phyloP scores from a whole-genome alignment of 148 eudicot species.

The Drosera capensis region DNA sequence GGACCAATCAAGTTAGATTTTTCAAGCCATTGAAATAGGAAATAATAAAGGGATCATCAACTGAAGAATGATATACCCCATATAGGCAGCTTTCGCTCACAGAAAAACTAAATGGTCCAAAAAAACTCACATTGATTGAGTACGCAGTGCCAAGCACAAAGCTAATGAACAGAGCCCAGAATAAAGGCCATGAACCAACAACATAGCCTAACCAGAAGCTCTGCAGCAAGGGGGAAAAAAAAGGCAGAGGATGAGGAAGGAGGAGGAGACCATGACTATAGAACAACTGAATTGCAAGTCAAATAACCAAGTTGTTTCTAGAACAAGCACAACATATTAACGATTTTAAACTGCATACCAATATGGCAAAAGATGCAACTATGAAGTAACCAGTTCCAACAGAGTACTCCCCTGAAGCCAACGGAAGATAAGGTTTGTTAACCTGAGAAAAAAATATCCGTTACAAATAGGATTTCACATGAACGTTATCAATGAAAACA shows the following conservation, averaged over 20 bases:
- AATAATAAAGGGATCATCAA: background rate
- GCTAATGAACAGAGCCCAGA: slow-evolving; percentile 89
- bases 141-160: slow-evolving; percentile 93
- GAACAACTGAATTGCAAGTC: background rate
- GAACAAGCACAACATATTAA: no score
- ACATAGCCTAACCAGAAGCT: slow-evolving; percentile 75
- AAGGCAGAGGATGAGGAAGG: background rate
- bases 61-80: background rate
- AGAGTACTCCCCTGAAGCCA: slow-evolving; percentile 94
- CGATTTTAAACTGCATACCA: slow-evolving; percentile 29
- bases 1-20: no score
- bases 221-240: slow-evolving; percentile 18
- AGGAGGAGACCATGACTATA: background rate
- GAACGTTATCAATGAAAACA: background rate
- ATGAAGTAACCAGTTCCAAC: slow-evolving; percentile 52
- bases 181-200: slow-evolving; percentile 82
- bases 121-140: slow-evolving; percentile 64
- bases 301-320: background rate
- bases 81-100: background rate
- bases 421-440: slow-evolving; percentile 93
- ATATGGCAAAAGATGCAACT: slow-evolving; percentile 62
- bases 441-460: slow-evolving; percentile 35
- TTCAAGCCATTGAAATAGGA: no score
- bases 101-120: slow-evolving; percentile 1
- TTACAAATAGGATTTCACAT: background rate